Conservation (phyloP, 2,329 filamentous ascomycete species). For the Sarocladium brachiariae region DNA sequence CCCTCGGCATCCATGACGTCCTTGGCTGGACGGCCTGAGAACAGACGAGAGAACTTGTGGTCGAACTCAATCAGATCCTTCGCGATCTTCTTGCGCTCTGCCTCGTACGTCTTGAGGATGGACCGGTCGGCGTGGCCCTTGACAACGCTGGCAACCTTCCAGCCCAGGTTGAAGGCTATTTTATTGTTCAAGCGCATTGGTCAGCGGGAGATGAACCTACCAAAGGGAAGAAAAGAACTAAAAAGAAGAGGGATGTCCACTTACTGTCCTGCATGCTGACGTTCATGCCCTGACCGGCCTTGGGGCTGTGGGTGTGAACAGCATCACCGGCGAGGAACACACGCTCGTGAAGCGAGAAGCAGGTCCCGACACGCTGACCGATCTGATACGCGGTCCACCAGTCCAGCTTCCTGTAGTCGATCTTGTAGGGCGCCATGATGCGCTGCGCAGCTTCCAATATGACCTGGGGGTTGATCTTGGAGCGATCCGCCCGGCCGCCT, state of each 20-base stretch:
- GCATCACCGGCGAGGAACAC: constrained; percentile 68
- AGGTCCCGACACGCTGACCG: constrained; percentile 54
- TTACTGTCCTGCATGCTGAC: constrained; percentile 47
- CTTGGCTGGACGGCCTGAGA: constrained; percentile 50
- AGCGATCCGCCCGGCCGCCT: constrained; percentile 46
- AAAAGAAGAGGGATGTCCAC: no score
- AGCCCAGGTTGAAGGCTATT: constrained; percentile 19
- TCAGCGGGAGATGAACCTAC: no score
- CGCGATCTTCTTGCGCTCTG: constrained; percentile 52
- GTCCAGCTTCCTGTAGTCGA: constrained; percentile 57
- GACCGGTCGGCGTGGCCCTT: constrained; percentile 35
- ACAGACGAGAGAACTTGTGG: constrained; percentile 48
- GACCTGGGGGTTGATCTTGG: constrained; percentile 54
- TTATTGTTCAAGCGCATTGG: no score
- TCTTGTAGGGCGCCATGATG: constrained; percentile 60
- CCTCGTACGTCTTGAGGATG: constrained; percentile 43
- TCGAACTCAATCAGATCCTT: constrained; percentile 61
- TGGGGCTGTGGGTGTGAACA: constrained; percentile 48
- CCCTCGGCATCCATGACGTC: constrained; percentile 54
- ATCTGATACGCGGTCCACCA: constrained; percentile 66
- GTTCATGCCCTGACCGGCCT: constrained; percentile 68
- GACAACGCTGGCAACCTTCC: constrained; percentile 44
- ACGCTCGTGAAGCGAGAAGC: constrained; percentile 48
- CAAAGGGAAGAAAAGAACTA: no score
- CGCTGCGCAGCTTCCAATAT: constrained; percentile 57